Evolutionary conservation across 371 early-diverging fungal species (phyloP).

Genomic region (Rhizomucor miehei): DNA sequence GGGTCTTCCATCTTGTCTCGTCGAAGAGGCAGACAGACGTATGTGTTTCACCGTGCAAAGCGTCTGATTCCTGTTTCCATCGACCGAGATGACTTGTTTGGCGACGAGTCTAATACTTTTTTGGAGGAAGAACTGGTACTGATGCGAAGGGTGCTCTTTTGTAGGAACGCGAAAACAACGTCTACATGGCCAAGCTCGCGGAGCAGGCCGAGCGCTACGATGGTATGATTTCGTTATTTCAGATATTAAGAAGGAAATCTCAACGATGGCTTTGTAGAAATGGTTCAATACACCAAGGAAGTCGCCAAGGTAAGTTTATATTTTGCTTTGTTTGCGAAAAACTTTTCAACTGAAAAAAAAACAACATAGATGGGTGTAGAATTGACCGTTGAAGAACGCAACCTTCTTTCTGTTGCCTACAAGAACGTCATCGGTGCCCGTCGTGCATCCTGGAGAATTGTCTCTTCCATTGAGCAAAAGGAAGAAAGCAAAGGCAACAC

Average conservation of each 20-base stretch:
- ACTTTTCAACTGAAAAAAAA: constrained; percentile 1
- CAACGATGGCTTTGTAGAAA: constrained; percentile 59
- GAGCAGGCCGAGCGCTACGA: constrained; percentile 99
- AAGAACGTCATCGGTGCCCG: constrained; percentile 99
- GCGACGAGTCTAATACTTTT: too few species aligned
- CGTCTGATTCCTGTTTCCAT: too few species aligned
- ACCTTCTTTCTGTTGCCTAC: constrained; percentile 98
- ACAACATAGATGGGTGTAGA: constrained; percentile 52
- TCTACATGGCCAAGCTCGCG: constrained; percentile 96
- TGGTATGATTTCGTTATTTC: constrained; percentile 19
- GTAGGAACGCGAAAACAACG: constrained; percentile 52
- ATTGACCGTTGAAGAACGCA: constrained; percentile 96
- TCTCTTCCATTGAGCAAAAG: constrained; percentile 98
- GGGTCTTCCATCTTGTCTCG: too few species aligned
- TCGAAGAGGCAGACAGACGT: too few species aligned
- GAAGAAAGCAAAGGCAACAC: constrained; percentile 92
- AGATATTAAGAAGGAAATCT: neutral
- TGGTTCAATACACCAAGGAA: constrained; percentile 94
- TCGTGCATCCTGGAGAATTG: constrained; percentile 99
- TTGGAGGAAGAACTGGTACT: too few species aligned
- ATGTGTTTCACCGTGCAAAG: too few species aligned
- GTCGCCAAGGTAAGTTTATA: constrained; percentile 56
- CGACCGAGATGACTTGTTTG: too few species aligned
- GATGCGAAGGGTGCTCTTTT: neutral
- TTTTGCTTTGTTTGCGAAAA: constrained; percentile 1